phyloP scores from a whole-genome alignment of 1,139 yeast species.

The Fermentozyma sake region DNA sequence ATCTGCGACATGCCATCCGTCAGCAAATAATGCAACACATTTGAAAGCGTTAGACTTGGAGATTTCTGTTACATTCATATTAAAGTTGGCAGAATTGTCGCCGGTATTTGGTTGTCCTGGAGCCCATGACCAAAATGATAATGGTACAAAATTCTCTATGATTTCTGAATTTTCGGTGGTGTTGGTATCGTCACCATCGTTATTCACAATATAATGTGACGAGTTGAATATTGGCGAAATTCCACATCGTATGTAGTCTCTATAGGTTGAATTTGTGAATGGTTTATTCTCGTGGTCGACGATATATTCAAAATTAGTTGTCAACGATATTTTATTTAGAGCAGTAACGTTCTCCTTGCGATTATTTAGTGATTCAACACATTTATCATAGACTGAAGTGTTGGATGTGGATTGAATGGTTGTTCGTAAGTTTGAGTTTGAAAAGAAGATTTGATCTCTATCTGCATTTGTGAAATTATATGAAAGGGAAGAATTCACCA shows the following conservation, averaged over 20 bases:
- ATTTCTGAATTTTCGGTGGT: conserved; percentile 8
- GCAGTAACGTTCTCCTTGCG: conserved; percentile 4
- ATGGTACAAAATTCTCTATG: conserved; percentile 22
- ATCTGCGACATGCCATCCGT: conserved; percentile 57
- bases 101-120: conserved; percentile 44
- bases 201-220: conserved; percentile 18
- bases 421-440: conserved; percentile 5
- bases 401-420: conserved; percentile 6
- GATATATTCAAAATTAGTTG: conserved; percentile 35
- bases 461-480: conserved; percentile 21
- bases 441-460: conserved; percentile 16
- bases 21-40: conserved; percentile 53
- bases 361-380: conserved; percentile 7
- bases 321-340: conserved; percentile 16
- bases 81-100: conserved; percentile 7
- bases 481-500: conserved; percentile 13
- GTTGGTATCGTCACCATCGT: too few species aligned
- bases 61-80: too few species aligned
- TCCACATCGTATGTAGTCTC: conserved; percentile 48
- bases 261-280: conserved; percentile 30
- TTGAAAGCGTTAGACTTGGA: background rate
- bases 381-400: conserved; percentile 3
- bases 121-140: conserved; percentile 69
- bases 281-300: conserved; percentile 25
- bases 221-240: conserved; percentile 55